phyloP scores from a whole-genome alignment of 345 rosid species.

The Salix suchowensis region DNA sequence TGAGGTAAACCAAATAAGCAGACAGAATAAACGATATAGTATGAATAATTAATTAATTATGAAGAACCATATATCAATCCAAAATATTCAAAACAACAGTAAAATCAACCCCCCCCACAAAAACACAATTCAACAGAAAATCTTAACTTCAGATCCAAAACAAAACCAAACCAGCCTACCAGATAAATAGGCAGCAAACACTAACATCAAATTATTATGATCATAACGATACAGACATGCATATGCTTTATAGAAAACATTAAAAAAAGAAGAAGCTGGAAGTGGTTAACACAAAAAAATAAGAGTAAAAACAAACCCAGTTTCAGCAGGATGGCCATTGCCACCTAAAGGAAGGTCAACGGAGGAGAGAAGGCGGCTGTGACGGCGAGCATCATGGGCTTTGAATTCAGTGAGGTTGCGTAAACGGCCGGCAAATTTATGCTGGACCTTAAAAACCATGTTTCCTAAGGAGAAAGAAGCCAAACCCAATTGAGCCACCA shows the following conservation, averaged over 20 bases:
- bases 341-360: constrained; percentile 71
- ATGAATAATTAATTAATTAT: not conserved
- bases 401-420: constrained; percentile 43
- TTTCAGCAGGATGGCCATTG: constrained; percentile 56
- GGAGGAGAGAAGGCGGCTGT: constrained; percentile 56
- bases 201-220: no score
- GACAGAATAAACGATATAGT: not conserved
- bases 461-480: constrained; percentile 21
- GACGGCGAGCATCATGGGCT: constrained; percentile 70
- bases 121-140: not conserved
- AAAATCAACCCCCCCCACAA: not conserved
- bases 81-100: not conserved
- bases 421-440: constrained; percentile 51
- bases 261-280: not conserved
- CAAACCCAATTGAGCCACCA: constrained; percentile 20
- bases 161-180: not conserved
- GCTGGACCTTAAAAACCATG: constrained; percentile 55
- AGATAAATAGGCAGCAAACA: not conserved
- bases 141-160: constrained; percentile 1
- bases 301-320: constrained; percentile 49
- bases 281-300: not conserved
- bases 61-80: not conserved
- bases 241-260: not conserved
- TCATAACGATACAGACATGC: no score
- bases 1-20: constrained; percentile 27